These are phyloP conservation scores for Fusarium sp. DNA, from an alignment of 2,329 filamentous ascomycete species.

Conservation along the genomic window DNA sequence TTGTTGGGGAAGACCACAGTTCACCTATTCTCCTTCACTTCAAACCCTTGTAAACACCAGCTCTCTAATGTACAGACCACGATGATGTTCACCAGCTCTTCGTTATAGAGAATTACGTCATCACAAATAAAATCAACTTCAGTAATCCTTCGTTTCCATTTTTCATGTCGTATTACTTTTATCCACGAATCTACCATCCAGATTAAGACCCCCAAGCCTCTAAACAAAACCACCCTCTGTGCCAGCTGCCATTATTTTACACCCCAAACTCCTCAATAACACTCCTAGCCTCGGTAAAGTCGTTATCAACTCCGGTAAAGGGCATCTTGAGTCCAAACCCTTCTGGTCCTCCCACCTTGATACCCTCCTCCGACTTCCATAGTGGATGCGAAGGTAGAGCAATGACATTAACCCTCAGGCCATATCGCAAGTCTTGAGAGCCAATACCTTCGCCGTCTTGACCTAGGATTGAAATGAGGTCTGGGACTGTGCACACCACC, in stretches of 20 bases:
- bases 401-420: slow-evolving; percentile 62
- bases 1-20: accelerated
- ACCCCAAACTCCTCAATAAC: slow-evolving; percentile 62
- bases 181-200: not conserved
- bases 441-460: slow-evolving; percentile 63
- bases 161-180: not conserved
- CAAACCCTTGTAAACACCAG: not conserved
- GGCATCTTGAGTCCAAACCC: slow-evolving; percentile 49
- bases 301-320: slow-evolving; percentile 44
- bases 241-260: slow-evolving; percentile 5
- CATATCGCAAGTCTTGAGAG: slow-evolving; percentile 63
- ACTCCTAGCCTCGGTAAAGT: slow-evolving; percentile 60
- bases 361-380: slow-evolving; percentile 57
- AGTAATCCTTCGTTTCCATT: not conserved
- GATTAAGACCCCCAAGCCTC: not conserved
- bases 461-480: slow-evolving; percentile 52
- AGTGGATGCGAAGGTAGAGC: slow-evolving; percentile 61
- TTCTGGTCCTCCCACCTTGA: slow-evolving; percentile 51
- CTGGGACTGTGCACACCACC: slow-evolving; percentile 52
- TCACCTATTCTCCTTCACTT: not conserved
- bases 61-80: not conserved
- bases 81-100: not conserved
- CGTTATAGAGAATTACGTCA: not conserved
- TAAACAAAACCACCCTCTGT: not conserved
- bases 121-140: not conserved